phyloP scores from a whole-genome alignment of 2,329 filamentous ascomycete genomes.

The Cephalotrichum gorgonifer region DNA sequence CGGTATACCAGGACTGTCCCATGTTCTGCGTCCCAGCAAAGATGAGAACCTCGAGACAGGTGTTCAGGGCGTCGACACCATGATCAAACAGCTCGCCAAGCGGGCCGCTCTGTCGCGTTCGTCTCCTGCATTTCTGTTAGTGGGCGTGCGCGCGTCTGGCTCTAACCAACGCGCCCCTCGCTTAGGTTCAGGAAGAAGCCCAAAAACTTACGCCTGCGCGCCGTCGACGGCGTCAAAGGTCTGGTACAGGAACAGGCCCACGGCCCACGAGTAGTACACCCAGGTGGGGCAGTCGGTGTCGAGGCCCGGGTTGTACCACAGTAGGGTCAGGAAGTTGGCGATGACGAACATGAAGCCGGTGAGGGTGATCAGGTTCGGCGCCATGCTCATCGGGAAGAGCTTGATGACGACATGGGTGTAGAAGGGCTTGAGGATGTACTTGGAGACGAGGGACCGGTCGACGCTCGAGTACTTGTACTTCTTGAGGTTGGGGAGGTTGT shows the following conservation, averaged over 20 bases:
- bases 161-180: background rate
- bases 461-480: slow-evolving; percentile 93
- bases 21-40: slow-evolving; percentile 91
- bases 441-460: slow-evolving; percentile 81
- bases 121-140: slow-evolving; percentile 41
- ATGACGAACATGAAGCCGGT: slow-evolving; percentile 86
- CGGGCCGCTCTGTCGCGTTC: slow-evolving; percentile 86
- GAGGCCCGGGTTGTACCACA: slow-evolving; percentile 93
- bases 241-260: slow-evolving; percentile 90
- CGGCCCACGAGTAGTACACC: slow-evolving; percentile 89
- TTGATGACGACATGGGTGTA: slow-evolving; percentile 93
- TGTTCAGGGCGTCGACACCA: slow-evolving; percentile 94
- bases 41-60: slow-evolving; percentile 81
- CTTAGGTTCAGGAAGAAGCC: slow-evolving; percentile 11
- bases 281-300: slow-evolving; percentile 88
- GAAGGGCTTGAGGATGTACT: slow-evolving; percentile 94
- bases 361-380: slow-evolving; percentile 77
- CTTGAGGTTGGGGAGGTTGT: slow-evolving; percentile 77
- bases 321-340: slow-evolving; percentile 76
- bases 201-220: slow-evolving; percentile 64
- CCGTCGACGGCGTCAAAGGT: slow-evolving; percentile 98
- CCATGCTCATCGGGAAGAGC: slow-evolving; percentile 92
- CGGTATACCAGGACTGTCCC: slow-evolving; percentile 83
- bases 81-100: slow-evolving; percentile 96
- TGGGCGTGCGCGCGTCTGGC: too few relatives aligned